Base-by-base conservation (phyloP, 805 yeast species). In the Lachancea sp. region DNA sequence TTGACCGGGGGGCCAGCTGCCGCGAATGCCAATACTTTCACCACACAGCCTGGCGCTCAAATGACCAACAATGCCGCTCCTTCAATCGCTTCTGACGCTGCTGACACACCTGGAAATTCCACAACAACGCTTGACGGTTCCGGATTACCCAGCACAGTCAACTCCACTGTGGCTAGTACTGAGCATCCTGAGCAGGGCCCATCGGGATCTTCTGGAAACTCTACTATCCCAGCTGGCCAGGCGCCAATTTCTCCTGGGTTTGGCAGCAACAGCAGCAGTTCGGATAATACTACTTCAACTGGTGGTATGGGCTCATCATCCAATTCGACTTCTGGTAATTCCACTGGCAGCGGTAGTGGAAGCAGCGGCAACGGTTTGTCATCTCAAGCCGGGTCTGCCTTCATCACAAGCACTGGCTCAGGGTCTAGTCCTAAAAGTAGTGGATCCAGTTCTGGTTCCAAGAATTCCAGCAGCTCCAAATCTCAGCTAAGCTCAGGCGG, bases 401-500 rank as follows among this genome's bases (percentile, higher is more conserved):
- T 27, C 27, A 20, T 10, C 11, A 18, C 36, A 6, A 19, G 35
- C 3, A 30, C 42, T 17, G 30, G 36, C 42, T 3, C 13, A 11
- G 5, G 11, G 13, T 38, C 41, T 18, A 32, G 34, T 31, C 16
- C 29, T 31, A 12, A 11, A 29, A 10, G 26, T 30, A 31, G 36
- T 13, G 36, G 34, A 3, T 12, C 35, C n/a, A 26, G 42, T 13
- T 17, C 27, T 29, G 31, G 15, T 7, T 29, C 31, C 2, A 27
- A 30, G 8, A 15, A 25, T 31, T 39, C 41, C 31, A 18, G 40
- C 22, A 20, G 47, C 42, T 29, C n/a, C 10, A 27, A 30, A 19
- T n/a, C 22, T 25, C 29, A 35, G 26, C 40, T 26, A 9, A 36
- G 34, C 22, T 44, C 49, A n/a, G 36, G 49, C 8, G 43, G 30